Base-by-base conservation (phyloP, 176 grass and related monocot genomes). In the Eremochloa ophiuroides region DNA sequence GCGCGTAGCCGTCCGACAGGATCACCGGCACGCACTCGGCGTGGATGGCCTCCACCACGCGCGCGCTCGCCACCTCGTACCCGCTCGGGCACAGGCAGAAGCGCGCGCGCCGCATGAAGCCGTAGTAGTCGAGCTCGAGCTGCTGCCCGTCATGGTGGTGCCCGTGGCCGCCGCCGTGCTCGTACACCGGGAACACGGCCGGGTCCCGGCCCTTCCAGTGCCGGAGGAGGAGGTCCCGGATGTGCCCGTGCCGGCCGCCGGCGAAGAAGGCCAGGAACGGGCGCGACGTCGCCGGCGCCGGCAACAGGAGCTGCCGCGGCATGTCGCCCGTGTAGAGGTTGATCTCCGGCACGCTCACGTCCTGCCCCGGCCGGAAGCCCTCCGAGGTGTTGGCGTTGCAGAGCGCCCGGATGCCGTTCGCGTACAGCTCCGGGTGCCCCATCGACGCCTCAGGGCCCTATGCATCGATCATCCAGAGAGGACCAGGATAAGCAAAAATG, bases 21-120 rank as follows among this genome's bases (percentile, higher is more conserved):
- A 94, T n/a, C n/a, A 94, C 89, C 1, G 91, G 94, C 9, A 94
- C 82, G 66, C 94, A 97, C 25, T 86, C 94, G 8, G 87, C 89
- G 38, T 85, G 92, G 83, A 97, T 86, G 31, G 94, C 84, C 82
- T 97, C 94, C 38, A 93, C 94, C 41, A 97, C 75, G 16, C 91
- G 68, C 50, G 89, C 86, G 81, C 91, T 97, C 59, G 94, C 91
- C 62, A 97, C 94, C 89, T 94, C 86, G 51, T 71, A 74, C 62
- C 91, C 84, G 69, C 94, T 97, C 6, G 91, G 94, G 86, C 91
- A 97, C 40, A 94, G 79, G 75, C 94, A 97, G 84, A 97, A 94
- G 17, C 91, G 87, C 27, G 91, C 84, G 0, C 71, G 60, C 56
- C 85, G 79, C 89, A 94, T 87, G 82, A 58, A 89, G 0, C 51